Evolutionary conservation across 2,329 filamentous ascomycete species (phyloP).

Genomic region (Aspergillus cejpii): DNA sequence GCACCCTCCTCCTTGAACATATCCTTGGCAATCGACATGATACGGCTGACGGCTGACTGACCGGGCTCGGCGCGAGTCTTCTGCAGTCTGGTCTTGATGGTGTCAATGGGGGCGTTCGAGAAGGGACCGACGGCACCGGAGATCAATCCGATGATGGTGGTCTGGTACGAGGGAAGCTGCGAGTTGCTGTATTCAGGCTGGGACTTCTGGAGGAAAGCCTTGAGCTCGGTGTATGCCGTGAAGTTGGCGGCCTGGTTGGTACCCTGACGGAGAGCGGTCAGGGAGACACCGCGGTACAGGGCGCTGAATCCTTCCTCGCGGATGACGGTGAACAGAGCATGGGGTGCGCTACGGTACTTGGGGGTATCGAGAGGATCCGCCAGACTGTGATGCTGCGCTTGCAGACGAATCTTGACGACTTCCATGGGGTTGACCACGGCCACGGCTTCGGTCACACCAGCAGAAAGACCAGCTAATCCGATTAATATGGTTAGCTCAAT

Average conservation of each 20-base stretch:
- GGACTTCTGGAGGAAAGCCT: slow-evolving; percentile 63
- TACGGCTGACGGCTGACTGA: slow-evolving; percentile 71
- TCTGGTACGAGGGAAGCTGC: slow-evolving; percentile 79
- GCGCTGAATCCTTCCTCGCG: slow-evolving; percentile 83
- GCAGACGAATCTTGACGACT: slow-evolving; percentile 95
- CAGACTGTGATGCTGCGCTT: slow-evolving; percentile 97
- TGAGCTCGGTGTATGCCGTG: slow-evolving; percentile 93
- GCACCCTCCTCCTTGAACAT: slow-evolving; percentile 94
- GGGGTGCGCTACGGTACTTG: slow-evolving; percentile 92
- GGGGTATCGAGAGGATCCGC: slow-evolving; percentile 92
- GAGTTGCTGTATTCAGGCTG: slow-evolving; percentile 62
- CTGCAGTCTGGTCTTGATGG: slow-evolving; percentile 95
- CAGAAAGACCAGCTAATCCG: slow-evolving; percentile 67
- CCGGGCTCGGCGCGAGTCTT: slow-evolving; percentile 77
- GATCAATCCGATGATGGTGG: slow-evolving; percentile 81
- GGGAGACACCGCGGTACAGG: slow-evolving; percentile 84
- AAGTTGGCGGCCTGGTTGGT: slow-evolving; percentile 99
- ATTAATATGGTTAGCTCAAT: slow-evolving; percentile 7
- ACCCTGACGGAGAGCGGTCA: slow-evolving; percentile 90
- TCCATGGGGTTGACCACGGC: slow-evolving; percentile 98
- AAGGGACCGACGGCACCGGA: slow-evolving; percentile 92
- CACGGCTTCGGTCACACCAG: slow-evolving; percentile 93
- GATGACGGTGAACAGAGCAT: slow-evolving; percentile 76
- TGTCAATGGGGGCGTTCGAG: slow-evolving; percentile 96
- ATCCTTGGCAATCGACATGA: slow-evolving; percentile 67